Evolutionary conservation across 352 stramenopile genomes (phyloP).

Genomic region (Pythium volutum): DNA sequence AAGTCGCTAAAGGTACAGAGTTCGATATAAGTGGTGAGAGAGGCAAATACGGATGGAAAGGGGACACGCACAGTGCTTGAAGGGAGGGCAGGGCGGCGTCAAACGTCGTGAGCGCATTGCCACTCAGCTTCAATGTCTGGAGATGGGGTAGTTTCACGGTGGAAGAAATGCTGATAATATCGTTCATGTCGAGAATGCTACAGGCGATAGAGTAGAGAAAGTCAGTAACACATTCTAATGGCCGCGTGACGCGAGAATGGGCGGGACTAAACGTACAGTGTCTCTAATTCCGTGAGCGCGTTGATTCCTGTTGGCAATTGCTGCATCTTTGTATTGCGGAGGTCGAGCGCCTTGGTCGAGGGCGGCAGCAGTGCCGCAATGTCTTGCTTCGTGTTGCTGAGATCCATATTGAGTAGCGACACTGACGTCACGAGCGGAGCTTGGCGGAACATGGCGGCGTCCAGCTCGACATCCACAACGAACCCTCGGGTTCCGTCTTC

Average conservation of each 20-base stretch:
- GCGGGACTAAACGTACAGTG: constrained; percentile 3
- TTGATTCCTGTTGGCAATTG: not conserved
- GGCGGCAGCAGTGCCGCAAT: not conserved
- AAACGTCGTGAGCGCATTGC: constrained; percentile 5
- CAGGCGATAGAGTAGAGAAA: not conserved
- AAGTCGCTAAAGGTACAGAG: constrained; percentile 1
- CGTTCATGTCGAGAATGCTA: constrained; percentile 2
- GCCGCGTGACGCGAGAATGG: too few species aligned
- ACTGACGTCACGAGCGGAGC: constrained; percentile 4
- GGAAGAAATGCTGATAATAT: not conserved
- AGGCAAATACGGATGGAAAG: not conserved
- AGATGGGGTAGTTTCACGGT: not conserved
- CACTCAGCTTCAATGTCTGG: not conserved
- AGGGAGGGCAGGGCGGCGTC: not conserved
- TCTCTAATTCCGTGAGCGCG: not conserved
- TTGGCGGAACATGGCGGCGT: not conserved
- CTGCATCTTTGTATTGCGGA: constrained; percentile 12
- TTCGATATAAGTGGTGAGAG: not conserved
- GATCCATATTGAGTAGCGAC: constrained; percentile 12
- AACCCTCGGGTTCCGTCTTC: not conserved
- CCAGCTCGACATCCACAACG: constrained; percentile 13
- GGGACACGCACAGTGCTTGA: constrained; percentile 8
- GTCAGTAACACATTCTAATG: too few species aligned
- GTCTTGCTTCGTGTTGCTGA: not conserved
- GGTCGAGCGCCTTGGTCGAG: not conserved